Evolutionary conservation across 495 filamentous ascomycete species (phyloP).

Genomic region (Hamigera avellanea): DNA sequence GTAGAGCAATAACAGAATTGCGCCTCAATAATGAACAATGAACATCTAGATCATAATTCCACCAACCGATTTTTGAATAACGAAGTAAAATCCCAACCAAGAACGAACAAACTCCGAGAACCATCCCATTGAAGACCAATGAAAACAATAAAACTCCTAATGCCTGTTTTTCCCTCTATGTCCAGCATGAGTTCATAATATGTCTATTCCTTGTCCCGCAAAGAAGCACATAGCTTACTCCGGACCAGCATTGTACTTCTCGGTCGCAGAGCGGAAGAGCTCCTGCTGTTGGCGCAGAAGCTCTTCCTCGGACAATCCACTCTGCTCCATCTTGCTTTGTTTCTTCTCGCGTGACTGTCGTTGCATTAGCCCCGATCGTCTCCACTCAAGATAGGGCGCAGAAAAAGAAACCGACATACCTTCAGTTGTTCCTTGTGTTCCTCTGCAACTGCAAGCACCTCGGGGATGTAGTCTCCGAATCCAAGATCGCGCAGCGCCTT

Average conservation of each 20-base stretch:
- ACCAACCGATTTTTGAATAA: no score
- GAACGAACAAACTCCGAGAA: no score
- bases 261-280: slow-evolving; percentile 72
- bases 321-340: slow-evolving; percentile 89
- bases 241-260: slow-evolving; percentile 53
- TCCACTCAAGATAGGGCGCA: not conserved
- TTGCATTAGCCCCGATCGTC: not conserved
- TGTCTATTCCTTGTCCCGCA: no score
- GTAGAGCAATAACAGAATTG: no score
- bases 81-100: no score
- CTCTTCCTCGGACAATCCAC: slow-evolving; percentile 80
- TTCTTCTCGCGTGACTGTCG: slow-evolving; percentile 86
- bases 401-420: slow-evolving; percentile 37
- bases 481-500: slow-evolving; percentile 83
- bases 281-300: slow-evolving; percentile 80
- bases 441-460: slow-evolving; percentile 75
- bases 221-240: no score
- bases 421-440: slow-evolving; percentile 89
- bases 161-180: slow-evolving; percentile 21
- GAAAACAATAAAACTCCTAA: slow-evolving; percentile 15
- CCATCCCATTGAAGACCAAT: no score
- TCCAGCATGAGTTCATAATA: slow-evolving; percentile 27
- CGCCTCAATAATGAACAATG: no score
- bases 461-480: slow-evolving; percentile 79
- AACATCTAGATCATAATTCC: no score